Conservation (phyloP, 116 monocot genomes). For the Dioscorea cayenensis region DNA sequence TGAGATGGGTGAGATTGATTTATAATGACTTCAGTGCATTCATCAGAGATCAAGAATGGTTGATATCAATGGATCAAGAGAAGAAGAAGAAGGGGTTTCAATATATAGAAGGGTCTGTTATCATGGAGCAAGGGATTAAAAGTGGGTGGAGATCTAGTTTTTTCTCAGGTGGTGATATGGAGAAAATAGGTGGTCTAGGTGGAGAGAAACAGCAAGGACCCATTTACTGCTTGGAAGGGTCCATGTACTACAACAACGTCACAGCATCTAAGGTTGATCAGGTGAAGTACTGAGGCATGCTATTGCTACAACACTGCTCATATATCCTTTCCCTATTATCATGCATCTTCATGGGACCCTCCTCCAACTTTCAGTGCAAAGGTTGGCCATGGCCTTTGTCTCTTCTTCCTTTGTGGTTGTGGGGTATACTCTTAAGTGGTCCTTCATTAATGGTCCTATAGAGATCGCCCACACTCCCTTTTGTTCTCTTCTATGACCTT, state of each 20-base stretch:
- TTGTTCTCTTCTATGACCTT: background rate
- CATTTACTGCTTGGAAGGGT: slow-evolving; percentile 61
- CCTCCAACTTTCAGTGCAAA: background rate
- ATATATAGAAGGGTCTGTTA: slow-evolving; percentile 6
- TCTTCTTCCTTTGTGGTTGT: no score
- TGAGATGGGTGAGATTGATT: slow-evolving; percentile 56
- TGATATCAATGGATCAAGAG: slow-evolving; percentile 25
- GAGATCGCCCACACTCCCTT: background rate
- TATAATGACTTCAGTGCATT: slow-evolving; percentile 50
- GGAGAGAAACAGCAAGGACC: background rate
- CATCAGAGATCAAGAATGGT: slow-evolving; percentile 55
- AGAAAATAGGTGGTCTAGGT: slow-evolving; percentile 23
- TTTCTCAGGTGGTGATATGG: slow-evolving; percentile 14
- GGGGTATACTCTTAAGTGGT: background rate
- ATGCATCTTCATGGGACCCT: background rate
- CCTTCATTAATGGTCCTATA: background rate
- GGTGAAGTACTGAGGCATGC: slow-evolving; percentile 15
- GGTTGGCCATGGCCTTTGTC: background rate
- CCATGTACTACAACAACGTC: slow-evolving; percentile 29
- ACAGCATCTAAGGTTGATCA: slow-evolving; percentile 12
- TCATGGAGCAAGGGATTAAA: slow-evolving; percentile 24
- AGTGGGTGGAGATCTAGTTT: slow-evolving; percentile 41
- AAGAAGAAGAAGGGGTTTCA: slow-evolving; percentile 6
- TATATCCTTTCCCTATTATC: background rate
- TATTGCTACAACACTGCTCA: background rate